Base-by-base conservation (phyloP, 2,329 filamentous ascomycete genomes). In the Calonectria multiphialidica region DNA sequence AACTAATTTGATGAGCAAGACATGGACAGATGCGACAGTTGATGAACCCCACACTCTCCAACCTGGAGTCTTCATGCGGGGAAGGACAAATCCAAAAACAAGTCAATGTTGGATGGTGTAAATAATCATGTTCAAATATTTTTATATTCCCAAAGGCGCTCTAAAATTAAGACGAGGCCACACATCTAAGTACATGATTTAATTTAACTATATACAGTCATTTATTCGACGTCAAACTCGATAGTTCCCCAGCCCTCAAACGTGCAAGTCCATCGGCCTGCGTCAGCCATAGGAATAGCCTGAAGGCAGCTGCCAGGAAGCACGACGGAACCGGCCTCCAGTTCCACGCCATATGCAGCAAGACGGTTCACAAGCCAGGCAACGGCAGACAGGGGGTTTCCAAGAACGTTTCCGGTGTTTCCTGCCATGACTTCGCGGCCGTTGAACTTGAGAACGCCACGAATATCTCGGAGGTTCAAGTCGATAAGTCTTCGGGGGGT, bases 301-400 rank as follows among this genome's bases (percentile, higher is more conserved):
- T 72, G 63, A 30, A 79, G 64, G 55, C 78, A 80, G 49, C 78
- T 80, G 10, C 77, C 76, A 9, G 78, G 78, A 16, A 80, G 57
- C 23, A 79, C 74, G 7, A 80, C 70, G 47, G 78, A 75, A 1
- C 79, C 78, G 18, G 78, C 70, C 16, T 71, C 53, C 21, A 80
- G 75, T 42, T 74, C 76, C 16, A 80, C 70, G 49, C 77, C 76
- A 16, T 73, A 80, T 28, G 70, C 74, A 18, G 75, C 73, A 3
- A 79, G 73, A 2, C 74, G 70, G 73, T 80, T 80, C 21, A 79
- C 75, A 10, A 79, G 64, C 76, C 78, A 79, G 5, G 78, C 77
- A n/a, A 75, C 71, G 18, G 78, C 78, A 5, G 74, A 71, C 49
- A 78, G 23, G 12, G 78, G 77, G 62, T 78, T 79, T 2, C 78